phyloP scores from a whole-genome alignment of 495 filamentous ascomycete genomes.

The Collariella sp. region DNA sequence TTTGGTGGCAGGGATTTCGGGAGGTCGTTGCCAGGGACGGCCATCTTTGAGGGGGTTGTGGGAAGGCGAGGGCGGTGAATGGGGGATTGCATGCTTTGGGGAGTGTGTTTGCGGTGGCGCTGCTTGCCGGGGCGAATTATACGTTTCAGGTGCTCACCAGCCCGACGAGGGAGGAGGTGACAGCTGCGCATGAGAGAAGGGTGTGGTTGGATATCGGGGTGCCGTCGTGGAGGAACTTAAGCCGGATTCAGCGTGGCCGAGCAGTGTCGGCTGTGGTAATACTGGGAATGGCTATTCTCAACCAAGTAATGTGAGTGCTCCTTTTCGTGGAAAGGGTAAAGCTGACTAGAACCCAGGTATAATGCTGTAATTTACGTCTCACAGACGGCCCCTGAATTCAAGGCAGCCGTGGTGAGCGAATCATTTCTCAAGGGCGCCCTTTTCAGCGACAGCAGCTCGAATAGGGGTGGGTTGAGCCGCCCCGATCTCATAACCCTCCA shows the following conservation, averaged over 20 bases:
- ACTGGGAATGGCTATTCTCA: constrained; percentile 28
- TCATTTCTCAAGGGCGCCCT: constrained; percentile 30
- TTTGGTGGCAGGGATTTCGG: constrained; percentile 30
- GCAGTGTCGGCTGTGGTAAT: constrained; percentile 32
- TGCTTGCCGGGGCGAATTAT: constrained; percentile 40
- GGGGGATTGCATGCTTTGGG: constrained; percentile 32
- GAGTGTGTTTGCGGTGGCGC: constrained; percentile 28
- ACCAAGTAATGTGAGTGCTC: constrained; percentile 36
- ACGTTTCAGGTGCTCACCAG: constrained; percentile 45
- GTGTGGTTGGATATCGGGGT: constrained; percentile 49
- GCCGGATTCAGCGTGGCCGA: constrained; percentile 30
- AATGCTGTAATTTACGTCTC: constrained; percentile 39
- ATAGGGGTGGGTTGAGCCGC: constrained; percentile 27
- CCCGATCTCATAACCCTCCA: constrained; percentile 31
- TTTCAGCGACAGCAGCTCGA: constrained; percentile 28
- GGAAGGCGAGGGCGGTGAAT: constrained; percentile 24
- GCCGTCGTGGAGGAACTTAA: constrained; percentile 42
- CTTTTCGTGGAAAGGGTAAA: background rate
- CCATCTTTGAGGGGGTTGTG: constrained; percentile 32
- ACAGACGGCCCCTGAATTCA: constrained; percentile 26
- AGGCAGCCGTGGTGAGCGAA: constrained; percentile 30
- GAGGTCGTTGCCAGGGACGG: constrained; percentile 21
- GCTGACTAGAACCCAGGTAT: constrained; percentile 29
- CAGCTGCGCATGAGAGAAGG: constrained; percentile 35
- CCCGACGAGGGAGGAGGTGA: constrained; percentile 45